Evolutionary conservation across 129 eudicot species (phyloP).

Genomic region (Saussurea involucrata): DNA sequence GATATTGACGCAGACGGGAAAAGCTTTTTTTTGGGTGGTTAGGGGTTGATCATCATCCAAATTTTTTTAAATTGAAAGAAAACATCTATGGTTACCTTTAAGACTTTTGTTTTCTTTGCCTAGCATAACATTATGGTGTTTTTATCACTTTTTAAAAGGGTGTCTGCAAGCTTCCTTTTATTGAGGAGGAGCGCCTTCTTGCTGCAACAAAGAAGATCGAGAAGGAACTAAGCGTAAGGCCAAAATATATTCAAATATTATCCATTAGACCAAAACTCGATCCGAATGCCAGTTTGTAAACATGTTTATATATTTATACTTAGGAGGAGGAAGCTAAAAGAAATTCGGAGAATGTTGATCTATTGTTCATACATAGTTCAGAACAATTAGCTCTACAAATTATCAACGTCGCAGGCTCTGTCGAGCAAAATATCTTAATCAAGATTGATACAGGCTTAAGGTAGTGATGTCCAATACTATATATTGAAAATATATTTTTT

Average conservation of each 20-base stretch:
- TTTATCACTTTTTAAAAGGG: constrained; percentile 31
- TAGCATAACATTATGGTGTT: background rate
- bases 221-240: constrained; percentile 34
- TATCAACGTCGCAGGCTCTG: background rate
- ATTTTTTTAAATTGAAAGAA: background rate
- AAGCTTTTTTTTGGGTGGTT: constrained; percentile 62
- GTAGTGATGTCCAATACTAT: constrained; percentile 6
- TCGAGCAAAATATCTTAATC: constrained; percentile 3
- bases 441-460: constrained; percentile 27
- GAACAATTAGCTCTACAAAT: constrained; percentile 15
- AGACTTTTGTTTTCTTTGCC: background rate
- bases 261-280: background rate
- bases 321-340: constrained; percentile 46
- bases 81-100: background rate
- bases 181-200: constrained; percentile 47
- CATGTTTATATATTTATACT: background rate
- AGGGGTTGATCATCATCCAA: background rate
- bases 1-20: constrained; percentile 55
- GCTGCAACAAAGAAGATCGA: constrained; percentile 37
- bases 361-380: constrained; percentile 31
- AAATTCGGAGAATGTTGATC: constrained; percentile 26
- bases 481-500: background rate
- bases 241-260: background rate
- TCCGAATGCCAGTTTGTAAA: background rate
- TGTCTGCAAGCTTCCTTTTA: constrained; percentile 56